Evolutionary conservation across 78 protist genomes (phyloP), one percentile per base, ranked within the genome.

Genomic region (Monosiga brevicollis): DNA sequence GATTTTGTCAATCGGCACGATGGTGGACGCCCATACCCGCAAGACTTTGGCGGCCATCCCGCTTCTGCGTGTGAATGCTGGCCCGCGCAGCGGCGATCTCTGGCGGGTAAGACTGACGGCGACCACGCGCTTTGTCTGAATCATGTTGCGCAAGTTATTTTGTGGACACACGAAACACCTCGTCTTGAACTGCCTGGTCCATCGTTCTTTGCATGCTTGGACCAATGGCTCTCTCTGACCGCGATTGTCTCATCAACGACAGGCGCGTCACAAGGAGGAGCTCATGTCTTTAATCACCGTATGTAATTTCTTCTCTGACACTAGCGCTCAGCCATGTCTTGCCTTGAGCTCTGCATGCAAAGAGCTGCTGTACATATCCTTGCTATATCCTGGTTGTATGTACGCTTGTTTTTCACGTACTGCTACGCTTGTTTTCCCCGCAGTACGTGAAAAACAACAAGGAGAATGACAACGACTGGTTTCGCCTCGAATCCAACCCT

Each of bases 31-130:
- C 3, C 36, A 3, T 29, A 82, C 89, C 0, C 77, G 76, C 75
- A 0, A 0, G 22, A 90, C 91, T 0, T 82, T 90, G 73, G 55
- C 62, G 73, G 73, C 91, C 78, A 90, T 95, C 42, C 98, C 98
- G 42, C 54, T 94, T 55, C 36, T 95, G 76, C 79, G 73, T 11
- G 78, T 43, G 23, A 74, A 41, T 22, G 97, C 96, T 0, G 97
- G 97, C 11, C 97, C 97, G 29, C 88, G 96, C 29, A 98, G 94
- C 72, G 95, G 94, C 70, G 94, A 90, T 32, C 38, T 79, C 76
- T 97, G 98, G 98, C 70, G 49, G 29, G 87, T 77, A 39, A 80
- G 99, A 3, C 85, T 97, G 76, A 94, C 94, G 82, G 98, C 96
- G 86, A 97, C 95, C 42, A 91, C 89, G 71, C 78, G 41, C n/a